These are phyloP conservation scores for Sporisorium reilianum DNA, from an alignment of 1,284 basidiomycete genomes.

Conservation along the genomic window DNA sequence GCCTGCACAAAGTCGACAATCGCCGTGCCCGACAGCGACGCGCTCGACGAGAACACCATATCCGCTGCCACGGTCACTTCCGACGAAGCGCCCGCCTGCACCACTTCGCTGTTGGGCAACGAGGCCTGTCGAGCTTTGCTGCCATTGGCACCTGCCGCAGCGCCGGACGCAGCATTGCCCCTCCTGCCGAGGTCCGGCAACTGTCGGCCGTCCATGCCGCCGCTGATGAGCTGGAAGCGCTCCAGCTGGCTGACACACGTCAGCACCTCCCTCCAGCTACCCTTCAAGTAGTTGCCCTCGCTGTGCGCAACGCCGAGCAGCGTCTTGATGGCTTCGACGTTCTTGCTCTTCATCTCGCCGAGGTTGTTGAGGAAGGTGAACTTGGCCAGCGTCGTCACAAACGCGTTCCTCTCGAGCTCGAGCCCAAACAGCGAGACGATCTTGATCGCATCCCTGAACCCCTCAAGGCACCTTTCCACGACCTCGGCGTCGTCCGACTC, in stretches of 20 bases:
- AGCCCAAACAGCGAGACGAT: constrained; percentile 68
- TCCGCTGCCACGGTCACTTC: constrained; percentile 99
- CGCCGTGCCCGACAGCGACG: constrained; percentile 91
- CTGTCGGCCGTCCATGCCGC: constrained; percentile 73
- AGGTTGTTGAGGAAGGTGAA: constrained; percentile 69
- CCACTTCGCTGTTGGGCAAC: constrained; percentile 86
- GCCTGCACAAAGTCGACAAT: constrained; percentile 98
- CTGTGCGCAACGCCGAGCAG: constrained; percentile 67
- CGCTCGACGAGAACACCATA: constrained; percentile 97
- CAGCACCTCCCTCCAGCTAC: constrained; percentile 68
- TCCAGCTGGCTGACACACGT: constrained; percentile 69
- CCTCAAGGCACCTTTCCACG: constrained; percentile 63
- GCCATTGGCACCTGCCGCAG: constrained; percentile 20
- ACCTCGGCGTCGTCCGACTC: constrained; percentile 65
- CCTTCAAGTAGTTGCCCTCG: constrained; percentile 68
- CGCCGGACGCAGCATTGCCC: constrained; percentile 6
- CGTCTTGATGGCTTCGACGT: constrained; percentile 69
- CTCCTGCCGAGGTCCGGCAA: constrained; percentile 83
- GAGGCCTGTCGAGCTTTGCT: constrained; percentile 28
- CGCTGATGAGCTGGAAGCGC: constrained; percentile 68
- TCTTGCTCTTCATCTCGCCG: constrained; percentile 69
- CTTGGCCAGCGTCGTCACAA: constrained; percentile 69
- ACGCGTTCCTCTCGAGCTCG: constrained; percentile 68
- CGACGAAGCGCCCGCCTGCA: constrained; percentile 94
- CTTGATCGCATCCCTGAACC: constrained; percentile 67